Percentiles rank a stretch among this genome's conserved stretches.
These are phyloP conservation scores for Mucor velutinosus DNA, from an alignment of 371 early-diverging fungal genomes.

Conservation along the genomic window DNA sequence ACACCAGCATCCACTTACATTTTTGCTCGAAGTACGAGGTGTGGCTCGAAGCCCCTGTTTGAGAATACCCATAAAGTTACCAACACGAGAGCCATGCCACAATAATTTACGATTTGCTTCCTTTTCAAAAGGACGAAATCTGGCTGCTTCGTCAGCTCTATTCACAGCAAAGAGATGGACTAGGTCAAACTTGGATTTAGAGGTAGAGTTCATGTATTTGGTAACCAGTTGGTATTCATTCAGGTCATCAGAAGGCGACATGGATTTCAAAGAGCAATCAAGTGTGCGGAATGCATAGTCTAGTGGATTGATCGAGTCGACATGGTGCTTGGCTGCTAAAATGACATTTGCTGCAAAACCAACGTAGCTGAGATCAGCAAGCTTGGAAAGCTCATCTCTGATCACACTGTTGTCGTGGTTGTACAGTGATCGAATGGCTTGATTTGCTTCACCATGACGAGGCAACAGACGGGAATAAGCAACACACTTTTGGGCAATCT, in stretches of 20 bases:
- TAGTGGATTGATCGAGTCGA: constrained; percentile 41
- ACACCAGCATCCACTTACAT: constrained; percentile 27
- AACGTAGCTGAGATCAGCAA: constrained; percentile 46
- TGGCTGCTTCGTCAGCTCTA: constrained; percentile 28
- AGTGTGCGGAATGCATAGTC: constrained; percentile 57
- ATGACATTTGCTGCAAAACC: constrained; percentile 53
- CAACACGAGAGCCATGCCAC: constrained; percentile 55
- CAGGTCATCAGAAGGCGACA: constrained; percentile 5
- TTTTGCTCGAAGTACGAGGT: constrained; percentile 25
- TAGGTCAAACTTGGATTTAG: constrained; percentile 35
- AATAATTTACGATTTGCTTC: constrained; percentile 43
- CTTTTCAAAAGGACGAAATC: constrained; percentile 27
- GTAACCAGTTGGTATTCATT: constrained; percentile 40
- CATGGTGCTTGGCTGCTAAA: constrained; percentile 53
- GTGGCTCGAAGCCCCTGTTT: constrained; percentile 47
- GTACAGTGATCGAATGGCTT: not conserved
- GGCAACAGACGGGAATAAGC: constrained; percentile 24
- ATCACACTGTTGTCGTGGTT: constrained; percentile 8
- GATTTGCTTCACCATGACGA: not conserved
- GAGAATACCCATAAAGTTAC: constrained; percentile 51
- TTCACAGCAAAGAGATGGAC: constrained; percentile 38
- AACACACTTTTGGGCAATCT: constrained; percentile 20
- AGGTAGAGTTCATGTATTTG: constrained; percentile 46
- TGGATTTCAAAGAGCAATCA: constrained; percentile 33
- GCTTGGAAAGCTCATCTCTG: constrained; percentile 29